These are phyloP conservation scores for Grosmannia serpens DNA, from an alignment of 2,329 filamentous ascomycete genomes.

Conservation along the genomic window DNA sequence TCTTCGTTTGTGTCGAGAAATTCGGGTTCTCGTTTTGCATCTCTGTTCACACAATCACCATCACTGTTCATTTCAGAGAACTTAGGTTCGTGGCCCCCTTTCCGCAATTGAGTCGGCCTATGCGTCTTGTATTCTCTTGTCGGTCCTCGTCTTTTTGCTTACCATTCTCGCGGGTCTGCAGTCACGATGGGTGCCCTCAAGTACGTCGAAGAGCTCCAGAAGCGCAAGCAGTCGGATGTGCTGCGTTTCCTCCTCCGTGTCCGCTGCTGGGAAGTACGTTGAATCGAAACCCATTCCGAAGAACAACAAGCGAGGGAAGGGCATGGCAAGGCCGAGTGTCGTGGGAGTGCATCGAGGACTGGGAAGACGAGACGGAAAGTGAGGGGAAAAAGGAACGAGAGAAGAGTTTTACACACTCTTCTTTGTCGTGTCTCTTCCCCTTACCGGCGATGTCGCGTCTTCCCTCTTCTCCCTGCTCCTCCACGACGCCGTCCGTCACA, in stretches of 20 bases:
- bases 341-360: not conserved
- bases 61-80: conserved; percentile 3
- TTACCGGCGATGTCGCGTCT: not conserved
- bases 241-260: conserved; percentile 99
- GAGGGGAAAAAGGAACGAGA: not conserved
- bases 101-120: not conserved
- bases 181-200: conserved; percentile 98
- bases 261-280: conserved; percentile 98
- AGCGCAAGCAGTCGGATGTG: conserved; percentile 99
- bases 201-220: conserved; percentile 99
- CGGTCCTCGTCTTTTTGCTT: not conserved
- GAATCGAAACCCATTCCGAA: conserved; percentile 19
- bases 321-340: conserved; percentile 3
- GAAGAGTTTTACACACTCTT: not conserved
- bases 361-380: not conserved
- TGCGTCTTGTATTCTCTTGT: not conserved
- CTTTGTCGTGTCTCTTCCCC: not conserved
- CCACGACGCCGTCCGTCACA: conserved; percentile 46
- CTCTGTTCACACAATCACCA: not conserved
- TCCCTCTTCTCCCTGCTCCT: not conserved
- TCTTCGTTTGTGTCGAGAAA: not conserved
- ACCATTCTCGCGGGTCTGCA: conserved; percentile 16
- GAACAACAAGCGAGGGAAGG: not conserved
- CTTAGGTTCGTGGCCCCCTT: not conserved
- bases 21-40: not conserved